phyloP scores from a whole-genome alignment of 805 yeast species.

The Babjeviella inositovora region DNA sequence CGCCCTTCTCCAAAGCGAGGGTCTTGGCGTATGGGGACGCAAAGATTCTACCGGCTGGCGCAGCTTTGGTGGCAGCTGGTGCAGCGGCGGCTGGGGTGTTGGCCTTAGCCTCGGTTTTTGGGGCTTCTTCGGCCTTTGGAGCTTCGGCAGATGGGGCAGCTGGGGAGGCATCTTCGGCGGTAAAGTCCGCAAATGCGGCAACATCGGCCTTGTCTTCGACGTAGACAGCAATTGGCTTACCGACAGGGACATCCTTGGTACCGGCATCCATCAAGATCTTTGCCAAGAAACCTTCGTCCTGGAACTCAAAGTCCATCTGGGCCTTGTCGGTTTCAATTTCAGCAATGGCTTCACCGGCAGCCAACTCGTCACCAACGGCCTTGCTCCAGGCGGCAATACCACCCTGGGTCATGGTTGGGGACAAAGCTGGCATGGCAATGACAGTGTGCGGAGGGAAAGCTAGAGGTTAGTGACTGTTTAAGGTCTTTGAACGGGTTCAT shows the following conservation, averaged over 20 bases:
- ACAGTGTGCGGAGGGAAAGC: conserved; percentile 72
- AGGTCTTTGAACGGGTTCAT: too few species aligned
- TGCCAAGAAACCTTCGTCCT: conserved; percentile 89
- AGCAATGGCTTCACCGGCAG: conserved; percentile 90
- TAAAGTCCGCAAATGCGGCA: conserved; percentile 74
- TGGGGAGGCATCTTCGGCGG: conserved; percentile 66
- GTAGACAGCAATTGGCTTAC: conserved; percentile 92
- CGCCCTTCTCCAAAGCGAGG: conserved; percentile 83
- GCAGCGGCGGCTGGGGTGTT: conserved; percentile 11
- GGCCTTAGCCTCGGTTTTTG: conserved; percentile 5
- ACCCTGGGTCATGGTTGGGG: conserved; percentile 99
- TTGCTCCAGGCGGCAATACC: conserved; percentile 83
- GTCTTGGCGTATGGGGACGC: conserved; percentile 95
- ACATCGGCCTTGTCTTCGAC: conserved; percentile 81
- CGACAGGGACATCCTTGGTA: conserved; percentile 81
- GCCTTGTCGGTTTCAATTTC: conserved; percentile 98
- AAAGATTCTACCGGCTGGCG: conserved; percentile 52
- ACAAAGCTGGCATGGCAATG: conserved; percentile 95
- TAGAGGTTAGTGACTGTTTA: too few species aligned
- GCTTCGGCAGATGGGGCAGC: conserved; percentile 24
- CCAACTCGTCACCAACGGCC: conserved; percentile 71
- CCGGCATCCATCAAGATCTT: conserved; percentile 76
- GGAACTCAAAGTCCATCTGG: conserved; percentile 95
- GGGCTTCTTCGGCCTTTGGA: conserved; percentile 16
- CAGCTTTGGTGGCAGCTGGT: conserved; percentile 14